Evolutionary conservation across 352 stramenopile genomes (phyloP).

Genomic region (Thalassiosira pacifica): DNA sequence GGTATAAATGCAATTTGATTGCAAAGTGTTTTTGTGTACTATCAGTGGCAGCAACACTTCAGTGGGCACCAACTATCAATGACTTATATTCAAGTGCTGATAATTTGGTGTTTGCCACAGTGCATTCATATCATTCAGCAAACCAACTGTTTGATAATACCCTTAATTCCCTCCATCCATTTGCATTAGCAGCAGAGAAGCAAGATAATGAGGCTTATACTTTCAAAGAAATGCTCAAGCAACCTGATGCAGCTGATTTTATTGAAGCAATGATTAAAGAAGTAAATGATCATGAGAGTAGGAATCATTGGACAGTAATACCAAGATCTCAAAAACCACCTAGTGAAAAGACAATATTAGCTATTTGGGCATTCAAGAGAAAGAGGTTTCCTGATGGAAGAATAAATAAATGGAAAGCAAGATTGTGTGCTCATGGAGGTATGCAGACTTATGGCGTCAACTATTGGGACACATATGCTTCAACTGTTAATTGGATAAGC

Average conservation of each 20-base stretch:
- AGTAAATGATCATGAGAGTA: background rate
- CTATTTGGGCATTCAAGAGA: constrained; percentile 29
- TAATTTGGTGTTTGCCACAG: too few species aligned
- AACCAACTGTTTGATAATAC: too few species aligned
- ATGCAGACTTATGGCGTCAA: constrained; percentile 1
- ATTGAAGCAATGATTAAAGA: constrained; percentile 14
- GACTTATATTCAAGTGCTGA: too few species aligned
- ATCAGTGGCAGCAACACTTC: too few species aligned
- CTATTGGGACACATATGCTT: constrained; percentile 27
- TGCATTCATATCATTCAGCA: too few species aligned
- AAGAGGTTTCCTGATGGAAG: constrained; percentile 18
- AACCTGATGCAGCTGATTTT: constrained; percentile 8
- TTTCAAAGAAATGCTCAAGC: constrained; percentile 15
- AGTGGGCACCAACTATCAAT: too few species aligned
- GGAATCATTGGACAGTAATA: constrained; percentile 11
- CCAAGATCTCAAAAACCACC: background rate
- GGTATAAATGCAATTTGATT: too few species aligned
- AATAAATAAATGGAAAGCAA: constrained; percentile 16
- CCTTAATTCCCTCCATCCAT: too few species aligned
- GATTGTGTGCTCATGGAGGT: constrained; percentile 18
- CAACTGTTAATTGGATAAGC: constrained; percentile 24
- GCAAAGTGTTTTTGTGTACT: too few species aligned
- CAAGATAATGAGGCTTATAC: constrained; percentile 14
- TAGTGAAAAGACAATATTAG: constrained; percentile 7
- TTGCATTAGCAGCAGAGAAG: background rate